Percentiles rank a stretch among this genome's conserved stretches.
Conservation (phyloP, 2,329 filamentous ascomycete genomes). For the Beauveria asiatica region DNA sequence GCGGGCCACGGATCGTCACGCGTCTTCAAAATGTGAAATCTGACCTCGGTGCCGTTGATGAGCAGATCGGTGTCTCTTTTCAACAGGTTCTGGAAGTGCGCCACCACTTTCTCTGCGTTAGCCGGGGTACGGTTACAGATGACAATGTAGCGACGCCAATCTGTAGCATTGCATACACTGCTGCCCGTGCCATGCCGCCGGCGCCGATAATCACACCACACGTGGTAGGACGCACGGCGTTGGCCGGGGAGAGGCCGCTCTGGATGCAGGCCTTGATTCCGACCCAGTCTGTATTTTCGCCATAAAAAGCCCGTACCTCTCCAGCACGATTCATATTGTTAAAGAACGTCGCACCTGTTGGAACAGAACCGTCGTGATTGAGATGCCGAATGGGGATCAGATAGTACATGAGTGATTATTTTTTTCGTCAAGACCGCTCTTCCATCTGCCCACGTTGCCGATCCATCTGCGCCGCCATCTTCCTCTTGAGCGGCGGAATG, state of each 20-base stretch:
- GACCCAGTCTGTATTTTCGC: conserved; percentile 77
- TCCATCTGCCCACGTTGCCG: too few relatives aligned
- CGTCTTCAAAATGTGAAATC: conserved; percentile 50
- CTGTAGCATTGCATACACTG: conserved; percentile 70
- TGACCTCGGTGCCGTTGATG: conserved; percentile 33
- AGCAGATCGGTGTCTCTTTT: conserved; percentile 34
- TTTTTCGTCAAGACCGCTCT: too few relatives aligned
- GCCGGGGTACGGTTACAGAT: conserved; percentile 62
- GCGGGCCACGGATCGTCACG: conserved; percentile 56
- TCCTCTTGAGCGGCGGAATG: too few relatives aligned
- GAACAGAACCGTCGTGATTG: conserved; percentile 47
- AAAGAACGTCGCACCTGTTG: conserved; percentile 44
- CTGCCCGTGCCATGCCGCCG: conserved; percentile 69
- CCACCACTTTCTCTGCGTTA: conserved; percentile 59
- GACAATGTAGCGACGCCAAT: conserved; percentile 69
- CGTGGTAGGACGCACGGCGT: conserved; percentile 48
- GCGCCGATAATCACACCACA: conserved; percentile 55
- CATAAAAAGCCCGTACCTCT: conserved; percentile 60
- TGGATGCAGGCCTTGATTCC: conserved; percentile 67
- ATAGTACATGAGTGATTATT: too few relatives aligned
- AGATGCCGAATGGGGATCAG: conserved; percentile 60
- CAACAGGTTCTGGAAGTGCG: conserved; percentile 59
- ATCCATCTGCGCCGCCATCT: too few relatives aligned
- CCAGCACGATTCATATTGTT: conserved; percentile 52
- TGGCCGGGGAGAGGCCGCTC: conserved; percentile 63